phyloP scores from a whole-genome alignment of 345 rosid genomes.

The Viola odorata region DNA sequence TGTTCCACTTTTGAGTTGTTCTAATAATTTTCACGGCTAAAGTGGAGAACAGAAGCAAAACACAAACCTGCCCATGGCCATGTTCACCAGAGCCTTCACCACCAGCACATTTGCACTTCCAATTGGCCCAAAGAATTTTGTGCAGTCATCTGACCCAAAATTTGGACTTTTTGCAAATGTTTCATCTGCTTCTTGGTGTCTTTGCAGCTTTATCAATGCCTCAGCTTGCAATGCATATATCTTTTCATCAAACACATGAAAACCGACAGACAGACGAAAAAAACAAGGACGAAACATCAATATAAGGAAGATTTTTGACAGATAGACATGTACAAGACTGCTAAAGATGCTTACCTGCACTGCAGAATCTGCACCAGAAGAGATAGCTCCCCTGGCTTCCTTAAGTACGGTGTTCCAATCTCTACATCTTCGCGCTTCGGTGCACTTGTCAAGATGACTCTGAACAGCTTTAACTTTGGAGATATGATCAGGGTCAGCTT shows the following conservation, averaged over 20 bases:
- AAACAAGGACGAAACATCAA: neutral
- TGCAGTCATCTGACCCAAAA: constrained; percentile 53
- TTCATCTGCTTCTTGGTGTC: constrained; percentile 76
- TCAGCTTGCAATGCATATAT: constrained; percentile 87
- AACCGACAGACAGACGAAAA: neutral
- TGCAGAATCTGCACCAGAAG: constrained; percentile 81
- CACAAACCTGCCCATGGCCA: constrained; percentile 81
- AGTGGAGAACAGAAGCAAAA: neutral
- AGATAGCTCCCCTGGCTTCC: constrained; percentile 49
- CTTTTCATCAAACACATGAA: constrained; percentile 23
- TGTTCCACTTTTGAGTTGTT: constrained; percentile 41
- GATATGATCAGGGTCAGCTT: constrained; percentile 68
- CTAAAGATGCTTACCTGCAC: constrained; percentile 43
- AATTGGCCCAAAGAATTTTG: constrained; percentile 64
- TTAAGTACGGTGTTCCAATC: constrained; percentile 68
- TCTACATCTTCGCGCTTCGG: constrained; percentile 54
- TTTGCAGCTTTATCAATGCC: constrained; percentile 63
- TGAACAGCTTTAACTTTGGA: constrained; percentile 61
- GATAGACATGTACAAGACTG: neutral
- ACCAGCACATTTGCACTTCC: constrained; percentile 64
- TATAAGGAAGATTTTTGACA: neutral
- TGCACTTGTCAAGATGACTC: constrained; percentile 50
- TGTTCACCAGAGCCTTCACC: constrained; percentile 75
- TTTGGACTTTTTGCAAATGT: constrained; percentile 49
- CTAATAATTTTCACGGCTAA: neutral